These are phyloP conservation scores for Hyphopichia buzzinii DNA, from an alignment of 1,139 yeast genomes.

Conservation along the genomic window DNA sequence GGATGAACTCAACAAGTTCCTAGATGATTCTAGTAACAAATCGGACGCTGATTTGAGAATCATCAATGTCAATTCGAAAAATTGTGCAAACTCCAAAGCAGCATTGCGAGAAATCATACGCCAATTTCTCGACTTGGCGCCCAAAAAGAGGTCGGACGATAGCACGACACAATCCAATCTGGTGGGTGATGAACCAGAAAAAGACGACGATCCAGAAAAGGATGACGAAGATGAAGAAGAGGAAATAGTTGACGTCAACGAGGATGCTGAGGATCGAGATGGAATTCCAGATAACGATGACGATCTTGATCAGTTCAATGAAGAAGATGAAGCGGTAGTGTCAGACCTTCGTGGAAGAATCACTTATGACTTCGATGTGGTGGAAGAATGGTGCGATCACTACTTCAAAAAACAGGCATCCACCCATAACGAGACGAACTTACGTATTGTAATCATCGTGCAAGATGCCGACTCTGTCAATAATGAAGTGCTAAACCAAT, in stretches of 20 bases:
- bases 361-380: conserved; percentile 52
- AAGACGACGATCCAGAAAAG: conserved; percentile 9
- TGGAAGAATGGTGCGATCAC: conserved; percentile 43
- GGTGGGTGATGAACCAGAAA: conserved; percentile 5
- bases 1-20: conserved; percentile 35
- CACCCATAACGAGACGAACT: conserved; percentile 8
- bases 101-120: conserved; percentile 37
- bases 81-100: conserved; percentile 40
- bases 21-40: conserved; percentile 10
- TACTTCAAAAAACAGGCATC: conserved; percentile 13
- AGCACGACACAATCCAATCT: conserved; percentile 1
- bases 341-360: conserved; percentile 18
- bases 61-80: conserved; percentile 41
- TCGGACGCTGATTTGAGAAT: conserved; percentile 19
- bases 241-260: conserved; percentile 6
- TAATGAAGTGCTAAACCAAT: conserved; percentile 47
- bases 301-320: conserved; percentile 10
- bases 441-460: conserved; percentile 45
- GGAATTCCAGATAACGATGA: conserved; percentile 13
- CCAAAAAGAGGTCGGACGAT: neutral
- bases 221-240: conserved; percentile 9
- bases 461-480: conserved; percentile 67
- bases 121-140: conserved; percentile 21
- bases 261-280: conserved; percentile 4
- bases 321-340: conserved; percentile 10